Conservation (phyloP, 2,329 filamentous ascomycete genomes). For the Neurospora sp. region DNA sequence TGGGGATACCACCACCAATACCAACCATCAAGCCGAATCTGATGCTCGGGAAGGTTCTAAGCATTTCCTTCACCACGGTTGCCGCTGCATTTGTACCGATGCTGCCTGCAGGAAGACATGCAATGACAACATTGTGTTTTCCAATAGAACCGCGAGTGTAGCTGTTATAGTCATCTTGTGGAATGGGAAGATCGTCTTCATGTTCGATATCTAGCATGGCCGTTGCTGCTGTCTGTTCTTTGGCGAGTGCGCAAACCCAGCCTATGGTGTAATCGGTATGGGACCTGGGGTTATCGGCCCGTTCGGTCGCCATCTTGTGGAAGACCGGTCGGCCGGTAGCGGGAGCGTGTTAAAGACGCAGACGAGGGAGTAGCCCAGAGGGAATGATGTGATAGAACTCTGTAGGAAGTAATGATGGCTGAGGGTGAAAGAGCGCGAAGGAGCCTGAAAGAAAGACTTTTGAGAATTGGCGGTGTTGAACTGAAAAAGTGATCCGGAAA, state of each 20-base stretch:
- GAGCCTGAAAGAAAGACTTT: background rate
- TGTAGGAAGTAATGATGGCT: background rate
- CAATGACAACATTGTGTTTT: constrained; percentile 24
- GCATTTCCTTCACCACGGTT: constrained; percentile 21
- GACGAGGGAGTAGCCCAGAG: background rate
- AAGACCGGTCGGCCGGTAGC: background rate
- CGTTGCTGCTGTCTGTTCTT: constrained; percentile 18
- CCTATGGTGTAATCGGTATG: constrained; percentile 13
- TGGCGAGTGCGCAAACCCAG: constrained; percentile 19
- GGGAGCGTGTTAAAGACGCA: background rate
- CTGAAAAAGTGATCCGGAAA: background rate
- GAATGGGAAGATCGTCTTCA: background rate
- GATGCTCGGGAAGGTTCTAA: constrained; percentile 22
- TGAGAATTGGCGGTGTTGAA: background rate
- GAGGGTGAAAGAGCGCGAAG: background rate
- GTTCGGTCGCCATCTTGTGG: background rate
- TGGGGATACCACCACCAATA: constrained; percentile 28
- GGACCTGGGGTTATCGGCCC: background rate
- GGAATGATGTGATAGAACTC: background rate
- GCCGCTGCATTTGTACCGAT: constrained; percentile 22
- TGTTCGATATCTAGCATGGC: constrained; percentile 19
- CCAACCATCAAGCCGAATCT: constrained; percentile 25
- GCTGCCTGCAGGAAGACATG: constrained; percentile 17
- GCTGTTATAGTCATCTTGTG: constrained; percentile 18
- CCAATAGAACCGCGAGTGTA: constrained; percentile 25